phyloP scores from a whole-genome alignment of 192 early-diverging fungal genomes.

The Geranomyces variabilis region DNA sequence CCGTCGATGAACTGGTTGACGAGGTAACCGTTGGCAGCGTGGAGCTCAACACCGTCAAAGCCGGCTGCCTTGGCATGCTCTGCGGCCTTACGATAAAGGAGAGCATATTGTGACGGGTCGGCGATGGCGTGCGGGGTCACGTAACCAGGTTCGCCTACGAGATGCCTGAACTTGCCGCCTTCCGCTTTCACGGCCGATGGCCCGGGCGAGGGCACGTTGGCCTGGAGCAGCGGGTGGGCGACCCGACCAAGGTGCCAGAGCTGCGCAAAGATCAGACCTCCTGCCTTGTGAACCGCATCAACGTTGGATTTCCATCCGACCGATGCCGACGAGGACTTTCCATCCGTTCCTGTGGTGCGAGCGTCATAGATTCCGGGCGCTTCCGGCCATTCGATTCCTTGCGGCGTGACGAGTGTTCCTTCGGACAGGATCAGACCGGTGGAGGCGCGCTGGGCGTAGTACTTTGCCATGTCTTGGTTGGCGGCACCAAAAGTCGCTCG shows the following conservation, averaged over 20 bases:
- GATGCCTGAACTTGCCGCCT: constrained; percentile 33
- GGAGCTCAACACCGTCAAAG: constrained; percentile 90
- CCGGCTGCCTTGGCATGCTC: constrained; percentile 67
- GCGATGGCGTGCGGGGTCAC: constrained; percentile 52
- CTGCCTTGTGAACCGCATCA: constrained; percentile 53
- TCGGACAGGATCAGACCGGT: constrained; percentile 67
- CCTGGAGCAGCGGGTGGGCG: constrained; percentile 64
- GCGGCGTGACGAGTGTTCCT: constrained; percentile 13
- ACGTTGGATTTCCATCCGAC: constrained; percentile 60
- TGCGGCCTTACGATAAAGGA: constrained; percentile 69
- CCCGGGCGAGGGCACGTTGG: constrained; percentile 44
- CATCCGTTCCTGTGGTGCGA: not conserved
- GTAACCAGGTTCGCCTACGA: constrained; percentile 37
- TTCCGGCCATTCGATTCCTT: constrained; percentile 33
- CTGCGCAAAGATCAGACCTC: constrained; percentile 85
- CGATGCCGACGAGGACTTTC: not conserved
- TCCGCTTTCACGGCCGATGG: constrained; percentile 88
- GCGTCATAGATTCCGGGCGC: not conserved
- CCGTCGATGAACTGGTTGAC: constrained; percentile 80
- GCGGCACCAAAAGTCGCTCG: constrained; percentile 10
- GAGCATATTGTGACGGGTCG: constrained; percentile 57
- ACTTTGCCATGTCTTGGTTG: constrained; percentile 22
- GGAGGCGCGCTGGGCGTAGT: constrained; percentile 11
- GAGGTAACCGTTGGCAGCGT: constrained; percentile 90
- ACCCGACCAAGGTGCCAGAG: constrained; percentile 59